Evolutionary conservation across 306 rosid genomes (phyloP), one percentile per base, ranked within the genome.

Genomic region (Pyrus pyrifolia): DNA sequence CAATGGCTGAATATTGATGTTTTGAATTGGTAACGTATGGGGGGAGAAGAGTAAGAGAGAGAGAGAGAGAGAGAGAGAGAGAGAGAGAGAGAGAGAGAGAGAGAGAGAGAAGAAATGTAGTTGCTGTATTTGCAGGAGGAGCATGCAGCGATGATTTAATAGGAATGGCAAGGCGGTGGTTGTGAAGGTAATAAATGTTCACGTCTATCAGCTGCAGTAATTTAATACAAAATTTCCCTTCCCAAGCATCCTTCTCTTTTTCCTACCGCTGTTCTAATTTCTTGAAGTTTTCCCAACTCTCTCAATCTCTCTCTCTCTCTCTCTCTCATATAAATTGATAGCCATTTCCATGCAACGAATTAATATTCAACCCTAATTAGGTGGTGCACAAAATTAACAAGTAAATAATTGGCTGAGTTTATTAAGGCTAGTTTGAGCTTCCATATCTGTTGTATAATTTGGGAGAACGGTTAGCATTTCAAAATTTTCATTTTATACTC

Each of bases 121-220:
- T n/a, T 35, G 49, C 1, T 30, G 66, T 5, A 63, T 30, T 63
- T 31, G 42, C 42, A 63, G 8, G 68, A 22, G 62, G 27, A 22
- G 14, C 70, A 21, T 66, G 46, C 40, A 30, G 21, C 14, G 33
- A 29, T 11, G 68, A 12, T 70, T 81, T 79, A 84, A 82, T 75
- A 78, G 52, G 40, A 68, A 69, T 13, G 60, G 79, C 27, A 68
- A 78, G 73, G 76, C 0, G 88, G 92, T 83, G 5, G 96, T 81
- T 90, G 94, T 77, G 73, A 76, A 70, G 35, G 86, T 80, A 86
- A 86, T 93, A 25, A 93, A 87, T 87, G 71, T 82, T 85, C 6
- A 78, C 81, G 52, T 79, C 7, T 42, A 42, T 42, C 45, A 42
- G 86, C 35, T 64, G 44, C 45, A 64, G 68, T 18, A 8, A 64